phyloP scores from a whole-genome alignment of 768 basidiomycete genomes.

The Coprinellus aureogranulatus region DNA sequence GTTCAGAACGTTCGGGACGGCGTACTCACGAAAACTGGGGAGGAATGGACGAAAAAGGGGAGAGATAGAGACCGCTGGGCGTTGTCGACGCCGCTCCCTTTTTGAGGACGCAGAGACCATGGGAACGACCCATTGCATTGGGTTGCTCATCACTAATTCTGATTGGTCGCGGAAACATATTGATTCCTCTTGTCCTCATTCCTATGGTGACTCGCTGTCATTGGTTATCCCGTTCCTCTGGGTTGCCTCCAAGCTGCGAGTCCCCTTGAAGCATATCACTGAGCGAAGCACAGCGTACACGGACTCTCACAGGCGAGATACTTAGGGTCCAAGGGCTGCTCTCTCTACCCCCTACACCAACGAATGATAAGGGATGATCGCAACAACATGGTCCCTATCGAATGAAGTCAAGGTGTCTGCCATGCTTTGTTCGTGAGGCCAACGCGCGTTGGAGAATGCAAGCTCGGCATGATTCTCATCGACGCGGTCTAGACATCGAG shows the following conservation, averaged over 20 bases:
- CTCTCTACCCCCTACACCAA: too few relatives aligned
- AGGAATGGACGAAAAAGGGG: conserved; percentile 30
- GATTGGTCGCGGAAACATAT: conserved; percentile 7
- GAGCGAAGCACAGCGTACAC: too few relatives aligned
- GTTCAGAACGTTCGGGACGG: conserved; percentile 8
- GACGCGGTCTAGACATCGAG: too few relatives aligned
- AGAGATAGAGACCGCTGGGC: conserved; percentile 24
- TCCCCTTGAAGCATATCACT: background rate
- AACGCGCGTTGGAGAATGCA: too few relatives aligned
- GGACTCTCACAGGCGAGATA: too few relatives aligned
- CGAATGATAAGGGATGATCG: too few relatives aligned
- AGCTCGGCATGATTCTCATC: too few relatives aligned
- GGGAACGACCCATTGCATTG: conserved; percentile 23
- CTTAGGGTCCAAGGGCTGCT: too few relatives aligned
- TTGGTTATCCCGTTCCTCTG: conserved; percentile 15
- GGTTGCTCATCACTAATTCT: conserved; percentile 8
- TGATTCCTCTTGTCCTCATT: conserved; percentile 15
- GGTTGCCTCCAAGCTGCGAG: background rate
- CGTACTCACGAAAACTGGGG: conserved; percentile 30
- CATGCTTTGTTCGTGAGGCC: too few relatives aligned
- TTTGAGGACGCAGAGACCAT: conserved; percentile 35
- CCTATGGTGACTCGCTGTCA: conserved; percentile 17
- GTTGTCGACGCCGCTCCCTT: conserved; percentile 30
- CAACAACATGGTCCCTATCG: too few relatives aligned
- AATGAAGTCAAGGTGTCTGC: too few relatives aligned